phyloP scores from a whole-genome alignment of 345 rosid species.

The Sisymbrium irio region DNA sequence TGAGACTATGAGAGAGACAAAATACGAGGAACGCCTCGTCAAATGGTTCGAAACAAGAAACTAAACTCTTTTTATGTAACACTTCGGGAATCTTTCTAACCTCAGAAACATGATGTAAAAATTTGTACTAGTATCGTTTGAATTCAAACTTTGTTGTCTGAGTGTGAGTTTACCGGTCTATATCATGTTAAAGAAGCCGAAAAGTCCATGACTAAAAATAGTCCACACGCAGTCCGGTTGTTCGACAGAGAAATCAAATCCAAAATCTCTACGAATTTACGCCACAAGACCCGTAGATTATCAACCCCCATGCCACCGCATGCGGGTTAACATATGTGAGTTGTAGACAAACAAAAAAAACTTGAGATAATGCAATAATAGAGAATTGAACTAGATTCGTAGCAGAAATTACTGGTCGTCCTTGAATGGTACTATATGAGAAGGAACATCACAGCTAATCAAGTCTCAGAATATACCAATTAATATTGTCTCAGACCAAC shows the following conservation, averaged over 20 bases:
- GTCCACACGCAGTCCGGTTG: neutral
- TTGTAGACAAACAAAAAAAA: neutral
- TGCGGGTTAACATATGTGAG: neutral
- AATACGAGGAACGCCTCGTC: too few relatives aligned
- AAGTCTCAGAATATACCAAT: conserved; percentile 9
- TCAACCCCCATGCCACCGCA: neutral
- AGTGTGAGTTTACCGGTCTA: too few relatives aligned
- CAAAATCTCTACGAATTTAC: neutral
- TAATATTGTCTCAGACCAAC: neutral
- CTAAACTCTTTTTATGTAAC: too few relatives aligned
- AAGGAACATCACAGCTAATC: conserved; percentile 31
- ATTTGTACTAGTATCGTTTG: too few relatives aligned
- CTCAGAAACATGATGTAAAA: too few relatives aligned
- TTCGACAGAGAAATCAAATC: neutral
- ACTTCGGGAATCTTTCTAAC: too few relatives aligned
- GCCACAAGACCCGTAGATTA: neutral
- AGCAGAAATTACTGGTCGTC: conserved; percentile 9
- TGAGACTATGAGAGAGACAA: too few relatives aligned
- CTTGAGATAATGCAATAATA: neutral
- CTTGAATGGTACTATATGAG: neutral
- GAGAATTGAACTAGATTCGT: conserved; percentile 17
- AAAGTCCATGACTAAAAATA: neutral
- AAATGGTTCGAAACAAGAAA: too few relatives aligned
- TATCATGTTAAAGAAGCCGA: neutral
- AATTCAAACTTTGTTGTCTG: too few relatives aligned